A percentile compares a stretch with the other conserved stretches of the same genome.
Conservation (phyloP, 495 filamentous ascomycete genomes). For the Neurospora sp. region DNA sequence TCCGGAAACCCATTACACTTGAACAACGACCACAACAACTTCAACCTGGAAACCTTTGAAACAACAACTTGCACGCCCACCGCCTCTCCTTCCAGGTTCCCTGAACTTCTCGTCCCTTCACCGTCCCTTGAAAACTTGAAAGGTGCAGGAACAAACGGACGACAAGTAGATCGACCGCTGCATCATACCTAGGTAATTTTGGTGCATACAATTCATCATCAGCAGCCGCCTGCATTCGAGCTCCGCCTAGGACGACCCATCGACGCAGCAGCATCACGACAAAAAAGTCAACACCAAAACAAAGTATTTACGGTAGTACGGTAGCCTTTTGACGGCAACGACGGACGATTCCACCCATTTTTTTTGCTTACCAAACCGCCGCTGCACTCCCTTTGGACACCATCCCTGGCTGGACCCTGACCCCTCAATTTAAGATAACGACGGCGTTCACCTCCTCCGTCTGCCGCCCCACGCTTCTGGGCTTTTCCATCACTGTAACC, state of each 20-base stretch:
- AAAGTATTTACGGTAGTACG: not conserved
- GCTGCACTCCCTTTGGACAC: not conserved
- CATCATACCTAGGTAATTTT: not conserved
- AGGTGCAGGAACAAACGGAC: not conserved
- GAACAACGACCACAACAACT: not conserved
- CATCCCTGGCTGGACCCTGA: not conserved
- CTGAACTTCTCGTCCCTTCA: not conserved
- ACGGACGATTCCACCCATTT: not conserved
- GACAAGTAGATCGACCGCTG: not conserved
- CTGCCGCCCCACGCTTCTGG: not conserved
- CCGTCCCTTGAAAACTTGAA: not conserved
- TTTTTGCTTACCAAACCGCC: not conserved
- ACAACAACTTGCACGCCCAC: not conserved
- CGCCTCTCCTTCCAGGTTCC: not conserved
- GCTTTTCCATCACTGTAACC: not conserved
- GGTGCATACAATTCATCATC: not conserved
- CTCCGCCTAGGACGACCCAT: not conserved
- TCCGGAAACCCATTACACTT: not conserved
- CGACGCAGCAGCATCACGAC: not conserved
- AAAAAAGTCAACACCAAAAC: not conserved
- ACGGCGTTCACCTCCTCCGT: not conserved
- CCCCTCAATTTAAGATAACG: not conserved
- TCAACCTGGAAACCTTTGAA: not conserved
- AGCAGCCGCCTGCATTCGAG: not conserved
- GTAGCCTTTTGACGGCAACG: not conserved